phyloP scores from a whole-genome alignment of 768 basidiomycete species.

The Suillus brevipes region DNA sequence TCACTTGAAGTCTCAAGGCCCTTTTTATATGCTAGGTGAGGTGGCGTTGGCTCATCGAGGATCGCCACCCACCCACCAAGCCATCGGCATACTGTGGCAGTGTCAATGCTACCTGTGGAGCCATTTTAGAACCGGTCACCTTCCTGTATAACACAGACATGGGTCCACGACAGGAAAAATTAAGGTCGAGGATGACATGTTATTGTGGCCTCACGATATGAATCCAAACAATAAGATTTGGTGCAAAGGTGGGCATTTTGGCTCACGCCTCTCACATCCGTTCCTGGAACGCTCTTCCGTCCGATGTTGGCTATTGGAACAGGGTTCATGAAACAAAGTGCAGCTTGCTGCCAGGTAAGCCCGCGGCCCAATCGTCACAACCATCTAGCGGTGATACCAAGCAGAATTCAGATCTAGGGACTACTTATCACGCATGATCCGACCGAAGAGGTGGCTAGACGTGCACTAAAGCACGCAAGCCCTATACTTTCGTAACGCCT shows the following conservation, averaged over 20 bases:
- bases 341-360: background rate
- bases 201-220: background rate
- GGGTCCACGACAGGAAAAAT: background rate
- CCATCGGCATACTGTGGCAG: background rate
- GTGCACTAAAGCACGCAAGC: background rate
- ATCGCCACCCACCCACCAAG: background rate
- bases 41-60: background rate
- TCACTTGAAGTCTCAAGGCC: background rate
- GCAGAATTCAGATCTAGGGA: background rate
- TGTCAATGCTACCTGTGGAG: background rate
- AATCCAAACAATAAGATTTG: background rate
- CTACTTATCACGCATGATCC: constrained; percentile 2
- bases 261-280: background rate
- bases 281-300: background rate
- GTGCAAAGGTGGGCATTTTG: background rate
- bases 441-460: background rate
- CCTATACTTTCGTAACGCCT: background rate
- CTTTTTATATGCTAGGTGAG: constrained; percentile 1
- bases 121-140: background rate
- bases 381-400: background rate
- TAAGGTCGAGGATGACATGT: background rate
- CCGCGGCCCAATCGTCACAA: background rate
- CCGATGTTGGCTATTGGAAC: background rate
- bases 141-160: background rate
- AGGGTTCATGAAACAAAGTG: background rate